A percentile compares a stretch with the other conserved stretches of the same genome.
phyloP scores from a whole-genome alignment of 331 rosid species.

The Malus hybrid region DNA sequence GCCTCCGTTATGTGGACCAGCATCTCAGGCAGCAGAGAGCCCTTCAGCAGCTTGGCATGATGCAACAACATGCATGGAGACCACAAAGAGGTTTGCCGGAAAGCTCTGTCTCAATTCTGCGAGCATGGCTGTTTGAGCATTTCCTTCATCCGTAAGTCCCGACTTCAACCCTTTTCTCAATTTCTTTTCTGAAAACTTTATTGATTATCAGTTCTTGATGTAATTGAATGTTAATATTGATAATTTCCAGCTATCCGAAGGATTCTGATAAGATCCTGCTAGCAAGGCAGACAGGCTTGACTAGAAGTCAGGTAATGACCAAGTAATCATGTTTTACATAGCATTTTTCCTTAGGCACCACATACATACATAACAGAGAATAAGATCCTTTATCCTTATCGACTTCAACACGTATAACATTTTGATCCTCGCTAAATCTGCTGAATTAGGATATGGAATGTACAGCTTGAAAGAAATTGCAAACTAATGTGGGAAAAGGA shows the following conservation, averaged over 20 bases:
- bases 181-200: too few relatives aligned
- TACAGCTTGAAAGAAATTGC: too few relatives aligned
- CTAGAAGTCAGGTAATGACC: conserved; percentile 71
- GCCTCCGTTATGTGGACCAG: conserved; percentile 68
- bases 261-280: conserved; percentile 87
- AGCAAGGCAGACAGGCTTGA: conserved; percentile 80
- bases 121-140: conserved; percentile 89
- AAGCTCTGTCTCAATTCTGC: conserved; percentile 72
- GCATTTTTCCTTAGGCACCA: background rate
- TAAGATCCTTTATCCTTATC: too few relatives aligned
- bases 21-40: conserved; percentile 74
- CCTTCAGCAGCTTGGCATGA: conserved; percentile 83
- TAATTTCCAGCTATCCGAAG: conserved; percentile 60
- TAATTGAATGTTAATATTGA: conserved; percentile 5
- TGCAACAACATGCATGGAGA: conserved; percentile 77
- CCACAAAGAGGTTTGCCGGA: conserved; percentile 86
- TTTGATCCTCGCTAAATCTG: background rate
- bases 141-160: conserved; percentile 76
- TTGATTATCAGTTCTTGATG: background rate
- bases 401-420: too few relatives aligned
- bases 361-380: too few relatives aligned
- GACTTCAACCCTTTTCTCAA: background rate
- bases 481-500: too few relatives aligned
- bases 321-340: background rate
- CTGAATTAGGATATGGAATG: too few relatives aligned